Base-by-base conservation (phyloP, 495 filamentous ascomycete species). In the Baudoinia panamericana region DNA sequence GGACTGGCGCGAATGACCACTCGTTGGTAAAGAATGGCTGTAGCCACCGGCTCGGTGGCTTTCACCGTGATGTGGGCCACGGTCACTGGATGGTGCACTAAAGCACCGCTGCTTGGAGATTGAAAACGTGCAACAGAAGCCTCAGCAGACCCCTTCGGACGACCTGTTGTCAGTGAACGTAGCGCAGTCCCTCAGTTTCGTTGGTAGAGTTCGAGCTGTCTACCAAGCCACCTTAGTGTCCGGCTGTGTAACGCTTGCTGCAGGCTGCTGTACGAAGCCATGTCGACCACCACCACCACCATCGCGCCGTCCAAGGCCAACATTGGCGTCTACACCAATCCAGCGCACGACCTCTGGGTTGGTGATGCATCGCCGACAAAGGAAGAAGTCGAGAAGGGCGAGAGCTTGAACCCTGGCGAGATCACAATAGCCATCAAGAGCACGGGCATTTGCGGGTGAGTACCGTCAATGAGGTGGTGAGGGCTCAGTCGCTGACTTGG, bases 311-410 rank as follows among this genome's bases (percentile, higher is more conserved):
- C 53, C 4, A 93, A 92, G 68, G 57, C 82, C 41, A 96, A 94
- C 63, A 87, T 96, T 52, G 88, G 83, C 51, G 85, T 94, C 36
- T 96, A 80, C 69, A 96, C 87, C 35, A 92, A 94, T 62, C 84
- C 87, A 21, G 69, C 73, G 20, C 87, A 96, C 56, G 81, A 93
- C 49, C 67, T 96, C 36, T 96, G 87, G 83, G 76, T 93, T 30
- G 80, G 72, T 36, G 78, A 84, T 30, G 75, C 84, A 1, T 66
- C 67, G 39, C 88, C 88, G 1, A 76, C 73, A 12, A 63, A 82
- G 4, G 82, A 92, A 56, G 74, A 76, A 45, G 73, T 90, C 22
- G 70, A 78, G 56, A 73, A 67, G 32, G 80, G 78, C 24, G 69
- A 76, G 38, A 67, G 66, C 13, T 67, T 95, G 46, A 78, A 79